Evolutionary conservation across 1,284 basidiomycete species (phyloP).

Genomic region (Wallemia hederae): DNA sequence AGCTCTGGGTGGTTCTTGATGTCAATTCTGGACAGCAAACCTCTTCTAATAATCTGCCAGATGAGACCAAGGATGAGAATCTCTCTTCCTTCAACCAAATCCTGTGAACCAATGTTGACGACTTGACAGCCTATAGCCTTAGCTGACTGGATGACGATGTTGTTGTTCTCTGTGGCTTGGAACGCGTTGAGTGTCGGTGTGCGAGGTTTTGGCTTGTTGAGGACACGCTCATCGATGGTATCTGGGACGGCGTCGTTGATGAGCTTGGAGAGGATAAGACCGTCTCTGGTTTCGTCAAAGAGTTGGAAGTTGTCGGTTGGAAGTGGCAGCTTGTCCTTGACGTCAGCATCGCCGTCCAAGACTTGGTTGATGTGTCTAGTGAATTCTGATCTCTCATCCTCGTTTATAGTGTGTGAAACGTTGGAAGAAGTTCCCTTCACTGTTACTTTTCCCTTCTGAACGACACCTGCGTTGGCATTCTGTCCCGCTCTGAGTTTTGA

Average conservation of each 20-base stretch:
- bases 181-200: constrained; percentile 41
- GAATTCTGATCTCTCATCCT: constrained; percentile 84
- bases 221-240: constrained; percentile 90
- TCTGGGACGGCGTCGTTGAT: constrained; percentile 98
- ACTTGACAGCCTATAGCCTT: constrained; percentile 96
- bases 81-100: constrained; percentile 76
- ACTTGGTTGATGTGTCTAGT: constrained; percentile 90
- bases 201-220: constrained; percentile 40
- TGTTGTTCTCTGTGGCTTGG: constrained; percentile 99
- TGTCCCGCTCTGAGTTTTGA: constrained; percentile 34
- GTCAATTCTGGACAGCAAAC: constrained; percentile 77
- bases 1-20: constrained; percentile 94
- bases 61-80: constrained; percentile 95
- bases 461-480: constrained; percentile 25
- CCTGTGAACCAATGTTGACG: constrained; percentile 85
- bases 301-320: constrained; percentile 97
- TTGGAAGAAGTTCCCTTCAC: constrained; percentile 86
- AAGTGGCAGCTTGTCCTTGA: constrained; percentile 58
- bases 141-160: constrained; percentile 91
- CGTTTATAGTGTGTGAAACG: constrained; percentile 91
- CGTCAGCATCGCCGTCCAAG: constrained; percentile 62
- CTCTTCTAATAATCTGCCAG: constrained; percentile 91
- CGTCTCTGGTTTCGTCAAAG: constrained; percentile 89
- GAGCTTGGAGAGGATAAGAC: constrained; percentile 84
- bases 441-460: constrained; percentile 60